Conservation (phyloP, 345 rosid genomes). For the Mangifera indica region DNA sequence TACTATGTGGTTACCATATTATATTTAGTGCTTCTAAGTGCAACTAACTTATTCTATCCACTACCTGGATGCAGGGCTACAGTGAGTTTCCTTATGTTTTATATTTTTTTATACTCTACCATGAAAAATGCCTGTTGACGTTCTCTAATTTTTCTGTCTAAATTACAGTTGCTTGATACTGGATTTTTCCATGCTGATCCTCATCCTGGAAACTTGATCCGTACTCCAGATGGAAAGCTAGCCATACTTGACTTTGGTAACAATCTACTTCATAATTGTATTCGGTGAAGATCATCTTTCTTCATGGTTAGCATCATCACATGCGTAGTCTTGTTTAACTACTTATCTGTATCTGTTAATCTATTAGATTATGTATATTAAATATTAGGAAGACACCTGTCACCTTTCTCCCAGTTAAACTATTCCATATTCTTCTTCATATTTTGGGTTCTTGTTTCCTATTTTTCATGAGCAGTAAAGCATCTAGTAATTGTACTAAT, state of each 20-base stretch:
- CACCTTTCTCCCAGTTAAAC: background rate
- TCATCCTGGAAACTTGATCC: constrained; percentile 97
- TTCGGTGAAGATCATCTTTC: constrained; percentile 18
- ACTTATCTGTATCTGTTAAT: background rate
- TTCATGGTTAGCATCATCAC: constrained; percentile 6
- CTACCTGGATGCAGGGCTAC: background rate
- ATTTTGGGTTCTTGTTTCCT: too few species aligned
- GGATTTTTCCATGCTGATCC: constrained; percentile 99
- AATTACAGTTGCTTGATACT: constrained; percentile 84
- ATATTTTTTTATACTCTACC: background rate
- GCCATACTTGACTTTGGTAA: constrained; percentile 98
- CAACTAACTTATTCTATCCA: background rate
- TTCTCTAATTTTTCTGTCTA: background rate
- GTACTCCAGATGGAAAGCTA: constrained; percentile 96
- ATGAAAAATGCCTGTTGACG: constrained; percentile 1
- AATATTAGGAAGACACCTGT: background rate
- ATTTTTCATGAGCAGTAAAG: background rate
- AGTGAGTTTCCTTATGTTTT: background rate
- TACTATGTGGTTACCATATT: background rate
- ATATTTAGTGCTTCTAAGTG: background rate
- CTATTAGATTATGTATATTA: background rate
- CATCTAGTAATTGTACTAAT: background rate
- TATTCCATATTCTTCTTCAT: background rate
- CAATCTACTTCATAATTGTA: constrained; percentile 17
- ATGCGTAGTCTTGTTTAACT: constrained; percentile 3